Base-by-base conservation (phyloP, 768 basidiomycete species). In the Mrakia gelida region DNA sequence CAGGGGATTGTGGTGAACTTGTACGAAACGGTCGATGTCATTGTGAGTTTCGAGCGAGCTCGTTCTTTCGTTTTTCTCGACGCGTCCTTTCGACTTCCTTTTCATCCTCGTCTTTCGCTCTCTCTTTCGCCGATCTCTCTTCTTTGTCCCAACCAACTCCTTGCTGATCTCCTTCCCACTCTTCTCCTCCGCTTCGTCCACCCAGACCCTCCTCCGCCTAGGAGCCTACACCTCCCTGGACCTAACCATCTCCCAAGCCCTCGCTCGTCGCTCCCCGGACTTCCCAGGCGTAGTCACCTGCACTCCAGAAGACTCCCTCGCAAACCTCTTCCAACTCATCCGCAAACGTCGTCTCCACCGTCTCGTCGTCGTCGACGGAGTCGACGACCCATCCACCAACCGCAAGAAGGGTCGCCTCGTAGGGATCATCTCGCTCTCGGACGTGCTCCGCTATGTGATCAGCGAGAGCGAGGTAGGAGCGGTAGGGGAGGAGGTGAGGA, bases 21-120 rank as follows among this genome's bases (percentile, higher is more conserved):
- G 70, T 99, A 98, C 83, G 97, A 99, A 85, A 98, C 97, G 8
- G 97, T 99, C 32, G 97, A 99, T 86, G 96, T 99, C 71, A 96
- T 98, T 79, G 95, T 97, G 84, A 82, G 91, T 87, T 30, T 59
- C 59, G 23, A n/a, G 45, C 43, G 38, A 38, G 38, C 38, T 38
- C 38, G n/a, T 38, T 38, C 38, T 38, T 38, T 38, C 38, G 52
- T 41, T 61, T 79, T 84, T 73, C 26, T 28, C 38, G 38, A 38
- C 38, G 38, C 38, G 38, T 62, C 41, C 1, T 15, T 13, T 8
- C 13, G 8, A 9, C 9, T 9, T 49, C 21, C 23, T 34, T 61
- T 79, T 54, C 71, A 34, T 56, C 26, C 9, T 74, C 34, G 30
- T 62, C 45, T 71, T 5, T 34, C 21, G 13, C 45, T 28, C 28